A percentile compares a stretch with the other conserved stretches of the same genome.
Evolutionary conservation across 2,329 filamentous ascomycete species (phyloP).

Genomic region (Aspergillus vadensis): DNA sequence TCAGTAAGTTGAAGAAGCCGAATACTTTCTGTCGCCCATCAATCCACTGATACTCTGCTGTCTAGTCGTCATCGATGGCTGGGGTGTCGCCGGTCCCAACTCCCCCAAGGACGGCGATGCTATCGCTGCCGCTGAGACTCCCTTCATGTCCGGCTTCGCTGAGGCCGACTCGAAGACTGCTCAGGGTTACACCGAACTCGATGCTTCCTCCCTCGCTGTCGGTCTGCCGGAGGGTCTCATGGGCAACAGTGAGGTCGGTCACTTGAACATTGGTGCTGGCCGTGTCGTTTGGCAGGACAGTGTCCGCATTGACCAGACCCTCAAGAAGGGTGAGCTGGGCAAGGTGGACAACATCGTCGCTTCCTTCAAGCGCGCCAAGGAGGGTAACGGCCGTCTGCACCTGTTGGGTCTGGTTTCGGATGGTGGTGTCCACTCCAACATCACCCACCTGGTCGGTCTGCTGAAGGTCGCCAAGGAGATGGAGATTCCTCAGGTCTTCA

Average conservation of each 20-base stretch:
- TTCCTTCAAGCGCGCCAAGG: conserved; percentile 76
- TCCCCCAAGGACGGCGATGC: conserved; percentile 91
- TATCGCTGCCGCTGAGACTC: conserved; percentile 89
- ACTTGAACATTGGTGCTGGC: conserved; percentile 97
- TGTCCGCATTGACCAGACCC: conserved; percentile 89
- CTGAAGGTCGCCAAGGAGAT: conserved; percentile 88
- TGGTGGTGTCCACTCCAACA: conserved; percentile 95
- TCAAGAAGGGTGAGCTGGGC: conserved; percentile 81
- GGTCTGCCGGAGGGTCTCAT: conserved; percentile 95
- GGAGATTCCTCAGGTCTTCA: conserved; percentile 85
- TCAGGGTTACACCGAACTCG: conserved; percentile 87
- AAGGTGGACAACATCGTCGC: conserved; percentile 75
- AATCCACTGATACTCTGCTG: conserved; percentile 23
- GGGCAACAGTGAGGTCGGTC: conserved; percentile 98
- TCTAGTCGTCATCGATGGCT: conserved; percentile 97
- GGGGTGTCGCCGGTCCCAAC: conserved; percentile 80
- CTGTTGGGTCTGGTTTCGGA: conserved; percentile 90
- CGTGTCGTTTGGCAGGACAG: conserved; percentile 98
- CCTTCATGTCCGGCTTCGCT: conserved; percentile 86
- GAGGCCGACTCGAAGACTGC: conserved; percentile 67
- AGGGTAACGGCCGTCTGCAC: conserved; percentile 88
- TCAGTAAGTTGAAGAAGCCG: conserved; percentile 55
- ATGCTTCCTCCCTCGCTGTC: conserved; percentile 93
- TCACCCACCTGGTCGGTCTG: conserved; percentile 85
- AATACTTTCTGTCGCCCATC: conserved; percentile 15